Base-by-base conservation (phyloP, 192 early-diverging fungal genomes). In the Coemansia javaensis region DNA sequence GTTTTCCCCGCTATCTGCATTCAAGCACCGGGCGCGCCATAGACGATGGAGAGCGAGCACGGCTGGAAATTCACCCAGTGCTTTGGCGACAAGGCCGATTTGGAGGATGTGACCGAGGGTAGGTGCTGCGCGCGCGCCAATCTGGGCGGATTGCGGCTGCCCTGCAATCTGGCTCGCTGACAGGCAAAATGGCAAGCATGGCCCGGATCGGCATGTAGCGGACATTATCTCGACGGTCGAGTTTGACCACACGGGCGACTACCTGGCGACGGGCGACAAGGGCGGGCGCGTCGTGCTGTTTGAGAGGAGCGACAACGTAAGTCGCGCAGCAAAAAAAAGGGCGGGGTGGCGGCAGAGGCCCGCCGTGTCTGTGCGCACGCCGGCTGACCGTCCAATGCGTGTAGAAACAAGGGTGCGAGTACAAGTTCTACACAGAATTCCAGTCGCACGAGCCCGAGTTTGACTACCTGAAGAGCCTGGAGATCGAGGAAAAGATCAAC, bases 401-500 rank as follows among this genome's bases (percentile, higher is more conserved):
- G 21, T 76, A 98, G 93, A 98, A 98, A 81, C 90, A 93, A 74
- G 85, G 89, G n/a, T 97, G 94, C 77, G 95, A 98, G 73, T 98
- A 97, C 82, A 95, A 95, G 70, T 98, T 98, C 63, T 92, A 91
- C 54, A 96, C 95, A 40, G 95, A 98, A 72, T 98, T 98, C 63
- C 95, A 98, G 73, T 98, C 95, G 56, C 95, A 98, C 71, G 95
- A 98, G 78, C 93, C 95, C 25, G 94, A 98, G 78, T 98, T 98
- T 57, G 95, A 98, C 70, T 98, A 98, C 60, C 80, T 98, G 46
- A 98, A 98, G 82, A 92, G 89, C 78, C 81, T 98, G 56, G 95
- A 98, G 73, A 98, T 98, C 48, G 95, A 98, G 66, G 95, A 98
- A 63, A 98, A 98, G 64, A 97, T 98, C 75, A 98, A 98, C 79